Conservation (phyloP, 2,329 filamentous ascomycete species). For the Paecilomyces niveus region DNA sequence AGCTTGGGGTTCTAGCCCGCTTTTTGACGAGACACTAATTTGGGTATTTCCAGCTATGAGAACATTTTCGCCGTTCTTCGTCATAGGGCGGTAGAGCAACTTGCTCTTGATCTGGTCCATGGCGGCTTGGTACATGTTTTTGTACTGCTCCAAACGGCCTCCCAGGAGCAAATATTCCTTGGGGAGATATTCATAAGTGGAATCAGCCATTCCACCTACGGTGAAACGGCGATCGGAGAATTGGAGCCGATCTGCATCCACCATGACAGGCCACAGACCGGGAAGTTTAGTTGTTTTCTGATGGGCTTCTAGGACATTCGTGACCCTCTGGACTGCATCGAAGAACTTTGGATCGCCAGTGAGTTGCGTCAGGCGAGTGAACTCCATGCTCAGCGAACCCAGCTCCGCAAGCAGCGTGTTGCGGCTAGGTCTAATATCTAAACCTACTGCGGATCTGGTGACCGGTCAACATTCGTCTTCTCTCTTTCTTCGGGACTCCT, state of each 20-base stretch:
- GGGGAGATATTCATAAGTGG: conserved; percentile 44
- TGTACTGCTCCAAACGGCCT: conserved; percentile 33
- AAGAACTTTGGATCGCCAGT: conserved; percentile 78
- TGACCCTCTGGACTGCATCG: conserved; percentile 80
- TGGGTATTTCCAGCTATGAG: conserved; percentile 31
- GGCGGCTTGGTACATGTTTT: conserved; percentile 35
- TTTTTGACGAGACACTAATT: conserved; percentile 10
- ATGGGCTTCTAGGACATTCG: conserved; percentile 65
- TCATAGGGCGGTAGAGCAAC: conserved; percentile 40
- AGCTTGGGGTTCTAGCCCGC: conserved; percentile 30
- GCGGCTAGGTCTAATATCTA: conserved; percentile 44
- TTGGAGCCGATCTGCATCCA: conserved; percentile 49
- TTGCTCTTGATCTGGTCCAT: conserved; percentile 33
- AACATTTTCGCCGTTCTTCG: conserved; percentile 29
- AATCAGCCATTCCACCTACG: conserved; percentile 42
- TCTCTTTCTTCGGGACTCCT: neutral
- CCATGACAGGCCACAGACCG: conserved; percentile 70
- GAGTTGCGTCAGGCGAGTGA: conserved; percentile 79
- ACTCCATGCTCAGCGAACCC: conserved; percentile 79
- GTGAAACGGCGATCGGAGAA: conserved; percentile 30
- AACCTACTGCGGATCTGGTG: conserved; percentile 21
- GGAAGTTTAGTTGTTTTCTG: conserved; percentile 64
- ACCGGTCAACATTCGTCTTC: conserved; percentile 35
- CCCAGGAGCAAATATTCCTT: conserved; percentile 42
- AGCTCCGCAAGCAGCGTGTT: conserved; percentile 63